Base-by-base conservation (phyloP, 1,139 yeast species). In the Hemisphaericaspora xylanilytica region DNA sequence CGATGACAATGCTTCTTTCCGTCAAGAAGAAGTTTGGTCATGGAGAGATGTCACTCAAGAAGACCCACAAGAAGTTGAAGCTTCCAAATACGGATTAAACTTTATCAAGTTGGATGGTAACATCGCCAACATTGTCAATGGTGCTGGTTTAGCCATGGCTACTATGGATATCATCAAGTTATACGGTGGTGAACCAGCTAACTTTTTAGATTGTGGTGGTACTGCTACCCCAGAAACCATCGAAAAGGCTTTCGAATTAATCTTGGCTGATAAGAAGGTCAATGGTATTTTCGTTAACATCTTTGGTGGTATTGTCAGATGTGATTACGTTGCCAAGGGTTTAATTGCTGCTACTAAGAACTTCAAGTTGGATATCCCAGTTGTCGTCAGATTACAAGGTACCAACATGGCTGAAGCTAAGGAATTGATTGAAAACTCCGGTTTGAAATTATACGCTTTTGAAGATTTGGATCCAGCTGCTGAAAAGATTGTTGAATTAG, bases 61-160 rank as follows among this genome's bases (percentile, higher is more conserved):
- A 73, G 97, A 94, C 70, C 92, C 97, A 39, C 94, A 90, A 66
- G 98, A 92, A 73, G 88, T 86, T 53, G 85, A 81, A 65, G 98
- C 98, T 50, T 76, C 94, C 56, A 72, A 86, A 65, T 85, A 82
- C 61, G 95, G 90, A 56, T 80, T 92, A 63, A 92, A 92, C 76
- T 94, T 92, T 67, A 94, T 92, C 75, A 92, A 94, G 75, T 83
- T 92, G 62, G 95, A 92, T 63, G 99, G 98, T 68, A 87, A 88
- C 77, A 90, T 92, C 61, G 99, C 98, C 59, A 92, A 96, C 76
- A 78, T 92, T 51, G 99, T 92, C 63, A 92, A 92, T 68, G 99
- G 99, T 75, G 99, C 99, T 43, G 99, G 99, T 70, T 81, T 92
- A 61, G 99, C 99, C 58, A 92, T 92, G 99, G 98, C 99, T 58